Conservation (phyloP, 805 yeast species). For the Schwanniomyces yamadae region DNA sequence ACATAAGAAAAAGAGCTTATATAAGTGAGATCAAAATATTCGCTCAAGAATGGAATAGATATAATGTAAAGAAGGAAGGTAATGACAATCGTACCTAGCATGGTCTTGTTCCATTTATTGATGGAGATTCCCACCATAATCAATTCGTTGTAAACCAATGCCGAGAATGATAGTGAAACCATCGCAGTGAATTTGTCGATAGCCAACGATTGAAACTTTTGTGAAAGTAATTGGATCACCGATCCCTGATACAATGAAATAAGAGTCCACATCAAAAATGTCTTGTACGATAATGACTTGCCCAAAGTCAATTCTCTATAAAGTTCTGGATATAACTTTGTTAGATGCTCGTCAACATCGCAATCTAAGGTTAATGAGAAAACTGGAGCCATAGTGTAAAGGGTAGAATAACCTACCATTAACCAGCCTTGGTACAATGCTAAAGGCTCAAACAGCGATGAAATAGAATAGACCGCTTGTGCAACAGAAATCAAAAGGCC, state of each 20-base stretch:
- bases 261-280: conserved; percentile 88
- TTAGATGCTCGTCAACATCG: conserved; percentile 87
- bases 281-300: conserved; percentile 76
- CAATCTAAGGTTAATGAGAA: conserved; percentile 87
- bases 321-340: conserved; percentile 89
- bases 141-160: conserved; percentile 79
- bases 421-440: conserved; percentile 95
- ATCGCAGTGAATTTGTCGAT: conserved; percentile 56
- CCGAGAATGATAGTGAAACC: conserved; percentile 86
- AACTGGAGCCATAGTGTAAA: conserved; percentile 98
- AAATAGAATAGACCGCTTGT: conserved; percentile 88
- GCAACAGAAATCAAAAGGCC: conserved; percentile 92
- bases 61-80: conserved; percentile 67
- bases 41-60: conserved; percentile 79
- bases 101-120: conserved; percentile 82
- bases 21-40: conserved; percentile 77
- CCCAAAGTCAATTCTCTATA: conserved; percentile 92
- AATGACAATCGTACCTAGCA: conserved; percentile 69
- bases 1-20: conserved; percentile 56
- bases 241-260: conserved; percentile 90
- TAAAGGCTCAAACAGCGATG: conserved; percentile 86
- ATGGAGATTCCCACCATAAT: conserved; percentile 92
- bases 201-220: conserved; percentile 65
- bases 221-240: conserved; percentile 80
- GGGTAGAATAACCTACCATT: conserved; percentile 97